Evolutionary conservation across 2,329 filamentous ascomycete genomes (phyloP).

Genomic region (Hymenoscyphus repandus): DNA sequence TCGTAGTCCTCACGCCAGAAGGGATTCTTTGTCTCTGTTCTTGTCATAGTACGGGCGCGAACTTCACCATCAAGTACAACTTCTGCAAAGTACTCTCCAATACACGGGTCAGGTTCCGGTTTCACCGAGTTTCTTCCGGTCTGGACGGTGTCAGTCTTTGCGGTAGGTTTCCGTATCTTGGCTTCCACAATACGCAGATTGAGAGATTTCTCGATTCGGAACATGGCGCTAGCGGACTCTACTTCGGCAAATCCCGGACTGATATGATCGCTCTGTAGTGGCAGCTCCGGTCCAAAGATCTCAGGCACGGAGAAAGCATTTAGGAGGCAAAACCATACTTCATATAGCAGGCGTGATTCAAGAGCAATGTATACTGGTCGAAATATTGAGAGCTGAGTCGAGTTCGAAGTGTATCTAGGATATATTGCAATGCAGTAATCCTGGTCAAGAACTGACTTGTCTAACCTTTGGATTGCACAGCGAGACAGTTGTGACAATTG

Average conservation of each 20-base stretch:
- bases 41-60: slow-evolving; percentile 68
- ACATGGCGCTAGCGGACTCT: slow-evolving; percentile 41
- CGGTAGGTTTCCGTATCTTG: slow-evolving; percentile 39
- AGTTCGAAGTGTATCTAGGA: slow-evolving; percentile 77
- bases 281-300: slow-evolving; percentile 55
- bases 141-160: slow-evolving; percentile 29
- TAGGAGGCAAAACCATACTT: slow-evolving; percentile 93
- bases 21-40: slow-evolving; percentile 64
- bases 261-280: slow-evolving; percentile 14
- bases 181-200: slow-evolving; percentile 56
- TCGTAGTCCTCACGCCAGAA: slow-evolving; percentile 79
- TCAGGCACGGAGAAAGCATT: slow-evolving; percentile 90
- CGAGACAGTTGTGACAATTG: slow-evolving; percentile 85
- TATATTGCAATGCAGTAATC: slow-evolving; percentile 95
- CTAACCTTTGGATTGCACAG: slow-evolving; percentile 83
- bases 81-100: slow-evolving; percentile 73
- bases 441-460: slow-evolving; percentile 84
- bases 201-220: slow-evolving; percentile 58
- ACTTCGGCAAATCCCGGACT: slow-evolving; percentile 4
- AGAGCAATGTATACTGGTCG: slow-evolving; percentile 86
- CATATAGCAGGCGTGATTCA: slow-evolving; percentile 84
- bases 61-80: slow-evolving; percentile 76
- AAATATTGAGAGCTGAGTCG: slow-evolving; percentile 68
- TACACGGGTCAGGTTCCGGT: slow-evolving; percentile 39
- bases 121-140: slow-evolving; percentile 22